Evolutionary conservation across 352 stramenopile genomes (phyloP), one percentile per base, ranked within the genome.

Genomic region (Phytophthora litchii): DNA sequence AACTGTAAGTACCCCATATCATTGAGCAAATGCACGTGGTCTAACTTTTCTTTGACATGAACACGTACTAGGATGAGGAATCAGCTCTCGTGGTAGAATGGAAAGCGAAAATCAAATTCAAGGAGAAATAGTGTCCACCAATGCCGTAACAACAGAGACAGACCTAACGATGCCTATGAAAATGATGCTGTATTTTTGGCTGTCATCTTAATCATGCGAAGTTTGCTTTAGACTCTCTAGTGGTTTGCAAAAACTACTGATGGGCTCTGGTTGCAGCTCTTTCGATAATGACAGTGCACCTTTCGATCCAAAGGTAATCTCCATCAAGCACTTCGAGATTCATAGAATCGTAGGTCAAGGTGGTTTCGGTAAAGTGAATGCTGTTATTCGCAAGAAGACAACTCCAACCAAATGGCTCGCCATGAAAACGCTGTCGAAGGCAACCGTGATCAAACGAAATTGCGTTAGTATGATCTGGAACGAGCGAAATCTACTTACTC

Each of bases 381-480:
- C 82, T 13, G 76, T 89, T 27, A 87, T 88, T 25, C 78, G 74
- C 25, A 84, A 88, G 64, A 76, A 78, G 41, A 75, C 76, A 3
- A 70, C 25, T 4, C 76, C 78, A 1, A 53, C 59, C n/a, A 61
- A 78, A 46, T 88, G 77, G 77, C 85, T 88, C 16, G 84, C 84
- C 0, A 61, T 91, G 67, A 93, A 93, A 64, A 88, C 79, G 42
- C 64, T 92, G 23, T 78, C 77, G 27, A 88, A 88, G 52, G 61
- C 69, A 1, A 70, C 77, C 4, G 71, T 91, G 32, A 42, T 91
- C 12, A 64, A 85, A 38, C 82, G 86, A 49, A 75, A 76, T 20
- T 88, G 72, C 40, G 70, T 81, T 27, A 72, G 78, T 37, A 88
- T 93, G 81, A 78, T 93, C 62, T 89, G 79, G 75, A 89, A 89